Percentiles rank a stretch among this genome's conserved stretches.
Conservation (phyloP, 768 basidiomycete species). For the Termitomyces heimii region DNA sequence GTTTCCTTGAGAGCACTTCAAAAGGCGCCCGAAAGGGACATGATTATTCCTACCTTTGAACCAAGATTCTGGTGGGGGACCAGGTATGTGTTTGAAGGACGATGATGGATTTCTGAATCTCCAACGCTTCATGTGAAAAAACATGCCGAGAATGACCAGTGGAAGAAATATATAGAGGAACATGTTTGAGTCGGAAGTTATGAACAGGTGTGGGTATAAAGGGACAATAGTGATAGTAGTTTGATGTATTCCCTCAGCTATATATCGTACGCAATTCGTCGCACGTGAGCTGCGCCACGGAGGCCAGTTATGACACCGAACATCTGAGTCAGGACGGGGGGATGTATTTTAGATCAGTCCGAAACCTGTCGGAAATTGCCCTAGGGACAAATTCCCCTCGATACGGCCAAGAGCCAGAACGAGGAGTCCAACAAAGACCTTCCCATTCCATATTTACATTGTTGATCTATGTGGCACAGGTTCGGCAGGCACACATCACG, state of each 20-base stretch:
- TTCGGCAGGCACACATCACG: neutral
- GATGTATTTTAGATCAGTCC: neutral
- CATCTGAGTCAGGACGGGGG: neutral
- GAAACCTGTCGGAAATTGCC: constrained; percentile 3
- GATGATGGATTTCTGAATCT: constrained; percentile 10
- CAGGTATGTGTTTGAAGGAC: constrained; percentile 24
- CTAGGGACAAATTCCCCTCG: neutral
- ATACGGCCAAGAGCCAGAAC: neutral
- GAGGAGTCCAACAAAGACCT: neutral
- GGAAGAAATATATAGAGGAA: neutral
- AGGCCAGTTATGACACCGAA: neutral
- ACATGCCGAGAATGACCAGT: neutral
- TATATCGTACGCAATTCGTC: neutral
- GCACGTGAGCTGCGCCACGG: constrained; percentile 14
- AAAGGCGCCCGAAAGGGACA: neutral
- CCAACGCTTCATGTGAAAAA: constrained; percentile 7
- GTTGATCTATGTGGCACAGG: constrained; percentile 1
- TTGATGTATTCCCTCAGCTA: neutral
- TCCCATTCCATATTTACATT: neutral
- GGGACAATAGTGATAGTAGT: neutral
- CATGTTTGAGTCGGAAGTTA: neutral
- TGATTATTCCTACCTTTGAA: constrained; percentile 20
- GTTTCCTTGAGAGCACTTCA: constrained; percentile 24
- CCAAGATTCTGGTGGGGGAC: constrained; percentile 27
- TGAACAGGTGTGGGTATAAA: neutral